phyloP scores from a whole-genome alignment of 2,329 filamentous ascomycete genomes.

The Aspergillus sp. region DNA sequence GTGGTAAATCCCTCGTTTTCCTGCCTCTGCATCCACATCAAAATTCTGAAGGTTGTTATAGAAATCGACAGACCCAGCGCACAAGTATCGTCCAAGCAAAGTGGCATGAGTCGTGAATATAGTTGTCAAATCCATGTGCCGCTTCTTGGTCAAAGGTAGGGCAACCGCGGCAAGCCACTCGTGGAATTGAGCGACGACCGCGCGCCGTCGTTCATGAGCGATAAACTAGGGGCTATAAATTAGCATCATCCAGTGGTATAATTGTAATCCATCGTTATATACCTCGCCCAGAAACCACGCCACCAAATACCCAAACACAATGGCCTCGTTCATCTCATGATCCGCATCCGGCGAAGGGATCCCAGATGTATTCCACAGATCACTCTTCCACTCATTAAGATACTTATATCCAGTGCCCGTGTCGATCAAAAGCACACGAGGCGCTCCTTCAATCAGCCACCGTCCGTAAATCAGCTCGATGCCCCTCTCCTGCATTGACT shows the following conservation, averaged over 20 bases:
- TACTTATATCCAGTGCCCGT: slow-evolving; percentile 87
- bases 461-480: slow-evolving; percentile 86
- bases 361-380: slow-evolving; percentile 84
- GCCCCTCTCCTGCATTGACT: slow-evolving; percentile 86
- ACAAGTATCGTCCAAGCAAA: slow-evolving; percentile 88
- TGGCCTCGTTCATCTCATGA: slow-evolving; percentile 92
- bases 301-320: slow-evolving; percentile 94
- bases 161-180: slow-evolving; percentile 96
- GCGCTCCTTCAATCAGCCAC: slow-evolving; percentile 96
- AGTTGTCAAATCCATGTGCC: slow-evolving; percentile 90
- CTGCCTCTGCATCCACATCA: slow-evolving; percentile 91
- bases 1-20: slow-evolving; percentile 97
- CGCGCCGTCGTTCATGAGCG: slow-evolving; percentile 80
- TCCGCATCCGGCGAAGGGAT: slow-evolving; percentile 91
- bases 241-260: background rate
- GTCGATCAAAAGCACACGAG: slow-evolving; percentile 86
- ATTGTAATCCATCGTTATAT: slow-evolving; percentile 21
- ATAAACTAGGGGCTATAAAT: slow-evolving; percentile 60
- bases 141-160: slow-evolving; percentile 82
- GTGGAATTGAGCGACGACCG: slow-evolving; percentile 96
- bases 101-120: slow-evolving; percentile 99
- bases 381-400: slow-evolving; percentile 92
- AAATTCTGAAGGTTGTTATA: slow-evolving; percentile 98
- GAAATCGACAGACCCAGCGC: slow-evolving; percentile 94
- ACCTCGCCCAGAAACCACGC: slow-evolving; percentile 98